Base-by-base conservation (phyloP, 352 stramenopile species). In the Thraustotheca clavata region DNA sequence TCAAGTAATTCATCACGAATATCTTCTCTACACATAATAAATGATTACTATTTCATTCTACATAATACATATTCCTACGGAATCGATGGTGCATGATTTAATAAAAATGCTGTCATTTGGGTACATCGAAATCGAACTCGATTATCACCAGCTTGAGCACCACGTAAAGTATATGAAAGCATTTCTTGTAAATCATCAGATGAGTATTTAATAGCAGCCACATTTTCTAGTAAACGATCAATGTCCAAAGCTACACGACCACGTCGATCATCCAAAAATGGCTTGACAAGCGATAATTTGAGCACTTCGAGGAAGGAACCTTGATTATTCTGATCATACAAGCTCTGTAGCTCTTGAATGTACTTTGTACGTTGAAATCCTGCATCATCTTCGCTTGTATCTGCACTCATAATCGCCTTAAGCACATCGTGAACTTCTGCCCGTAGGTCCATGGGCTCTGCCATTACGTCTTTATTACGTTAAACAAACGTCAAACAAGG, bases 141-240 rank as follows among this genome's bases (percentile, higher is more conserved):
- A 41, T 84, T 81, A 62, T 91, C 79, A 33, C 87, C 82, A 5
- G 77, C 78, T 48, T 77, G 67, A n/a, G 74, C 83, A 22, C 73
- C 77, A 3, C 77, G 70, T 62, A 83, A 68, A 8, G n/a, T 46
- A 54, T 57, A 65, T 2, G 31, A 32, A 11, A 89, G 54, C 0
- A 77, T 60, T 24, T 67, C 62, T 8, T 87, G 66, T 36, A 89
- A 31, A 55, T 87, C 79, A 7, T 49, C 18, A 6, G 79, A 76
- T 50, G 88, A 61, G 29, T 88, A 80, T 2, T 55, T 69, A 33
- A 70, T 24, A 11, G 70, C 73, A 50, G 66, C 59, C 22, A 65
- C 57, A 33, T 57, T 33, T 8, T 49, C 40, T 52, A 60, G 20
- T 48, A 71, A 8, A 71, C 40, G 11, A 35, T 43, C 24, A 59